A percentile compares a stretch with the other conserved stretches of the same genome.
Conservation (phyloP, 2,329 filamentous ascomycete genomes). For the Clarireedia hainanense region DNA sequence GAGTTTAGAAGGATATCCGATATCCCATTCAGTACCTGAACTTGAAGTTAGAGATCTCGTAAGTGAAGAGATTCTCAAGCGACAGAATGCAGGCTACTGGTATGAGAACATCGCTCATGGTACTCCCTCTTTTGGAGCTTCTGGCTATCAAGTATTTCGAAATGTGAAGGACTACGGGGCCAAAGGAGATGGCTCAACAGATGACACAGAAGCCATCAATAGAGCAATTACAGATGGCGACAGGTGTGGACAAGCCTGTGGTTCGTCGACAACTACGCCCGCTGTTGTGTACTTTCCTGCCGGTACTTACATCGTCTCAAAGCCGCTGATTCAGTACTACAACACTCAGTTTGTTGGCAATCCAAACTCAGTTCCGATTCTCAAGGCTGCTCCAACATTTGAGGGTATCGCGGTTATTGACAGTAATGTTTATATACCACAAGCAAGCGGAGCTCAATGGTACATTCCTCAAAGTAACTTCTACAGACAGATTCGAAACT, state of each 20-base stretch:
- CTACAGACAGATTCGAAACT: conserved; percentile 54
- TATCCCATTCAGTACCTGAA: too few species aligned
- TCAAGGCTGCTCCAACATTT: conserved; percentile 67
- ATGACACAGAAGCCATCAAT: conserved; percentile 59
- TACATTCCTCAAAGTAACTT: conserved; percentile 42
- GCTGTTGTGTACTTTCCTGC: conserved; percentile 17
- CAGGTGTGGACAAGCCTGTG: conserved; percentile 19
- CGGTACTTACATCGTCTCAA: conserved; percentile 24
- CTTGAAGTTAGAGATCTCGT: too few species aligned
- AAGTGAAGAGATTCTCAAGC: too few species aligned
- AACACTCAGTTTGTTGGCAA: conserved; percentile 24
- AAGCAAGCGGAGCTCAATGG: conserved; percentile 29
- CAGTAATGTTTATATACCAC: conserved; percentile 51
- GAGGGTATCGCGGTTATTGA: conserved; percentile 73
- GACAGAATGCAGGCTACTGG: too few species aligned
- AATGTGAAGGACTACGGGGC: conserved; percentile 7
- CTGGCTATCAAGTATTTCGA: too few species aligned
- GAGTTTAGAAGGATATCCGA: too few species aligned
- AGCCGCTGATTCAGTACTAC: conserved; percentile 20
- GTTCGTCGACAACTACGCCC: conserved; percentile 40
- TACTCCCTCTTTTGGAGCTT: too few species aligned
- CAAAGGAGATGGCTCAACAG: conserved; percentile 12
- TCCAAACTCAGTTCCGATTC: conserved; percentile 46
- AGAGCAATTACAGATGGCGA: conserved; percentile 21
- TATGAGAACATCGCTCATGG: too few species aligned